phyloP scores from a whole-genome alignment of 1,284 basidiomycete species.

The Sanghuangporus sanghuang region DNA sequence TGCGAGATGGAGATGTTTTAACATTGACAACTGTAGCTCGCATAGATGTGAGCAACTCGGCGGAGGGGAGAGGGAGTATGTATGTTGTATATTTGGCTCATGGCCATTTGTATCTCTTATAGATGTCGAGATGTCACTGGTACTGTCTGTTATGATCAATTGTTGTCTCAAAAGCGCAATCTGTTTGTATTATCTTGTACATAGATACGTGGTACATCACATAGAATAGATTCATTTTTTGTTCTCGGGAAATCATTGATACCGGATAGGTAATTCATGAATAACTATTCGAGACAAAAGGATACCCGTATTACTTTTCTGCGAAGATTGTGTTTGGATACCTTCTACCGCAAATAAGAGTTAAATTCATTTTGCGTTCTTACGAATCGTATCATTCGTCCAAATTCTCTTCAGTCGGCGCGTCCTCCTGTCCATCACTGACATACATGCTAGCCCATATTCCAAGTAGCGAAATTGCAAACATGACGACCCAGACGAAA shows the following conservation, averaged over 20 bases:
- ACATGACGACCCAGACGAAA: constrained; percentile 15
- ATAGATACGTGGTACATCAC: not conserved
- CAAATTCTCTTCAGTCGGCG: not conserved
- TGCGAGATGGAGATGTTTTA: constrained; percentile 15
- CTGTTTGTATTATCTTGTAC: not conserved
- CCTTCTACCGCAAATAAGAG: not conserved
- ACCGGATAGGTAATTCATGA: not conserved
- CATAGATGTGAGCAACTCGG: not conserved
- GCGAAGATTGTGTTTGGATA: not conserved
- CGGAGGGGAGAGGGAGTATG: not conserved
- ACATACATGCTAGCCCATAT: constrained; percentile 1
- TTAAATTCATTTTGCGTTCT: not conserved
- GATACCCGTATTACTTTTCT: too few relatives aligned
- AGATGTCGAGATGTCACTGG: too few relatives aligned
- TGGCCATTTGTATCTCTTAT: too few relatives aligned
- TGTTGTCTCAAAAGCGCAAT: too few relatives aligned
- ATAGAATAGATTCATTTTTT: not conserved
- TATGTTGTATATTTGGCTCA: not conserved
- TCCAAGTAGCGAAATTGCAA: not conserved
- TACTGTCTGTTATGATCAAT: too few relatives aligned
- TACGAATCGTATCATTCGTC: not conserved
- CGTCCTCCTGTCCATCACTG: not conserved
- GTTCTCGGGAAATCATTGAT: not conserved
- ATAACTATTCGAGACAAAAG: too few relatives aligned
- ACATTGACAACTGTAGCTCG: not conserved